phyloP scores from a whole-genome alignment of 768 basidiomycete genomes.

The Lactarius hatsudake region DNA sequence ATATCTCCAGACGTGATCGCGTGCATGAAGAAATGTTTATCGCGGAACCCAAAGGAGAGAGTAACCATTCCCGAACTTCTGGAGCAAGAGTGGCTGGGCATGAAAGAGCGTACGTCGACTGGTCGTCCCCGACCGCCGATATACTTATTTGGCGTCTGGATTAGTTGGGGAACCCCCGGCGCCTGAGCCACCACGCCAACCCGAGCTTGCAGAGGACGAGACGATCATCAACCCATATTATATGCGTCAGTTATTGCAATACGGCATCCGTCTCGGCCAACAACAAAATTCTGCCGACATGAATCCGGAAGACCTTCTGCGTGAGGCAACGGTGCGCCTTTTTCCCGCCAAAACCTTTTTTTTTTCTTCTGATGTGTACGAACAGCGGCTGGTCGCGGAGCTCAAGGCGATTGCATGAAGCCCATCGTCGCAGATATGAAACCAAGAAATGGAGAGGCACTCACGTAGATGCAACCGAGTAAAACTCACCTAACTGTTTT shows the following conservation, averaged over 20 bases:
- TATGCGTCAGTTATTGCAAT: conserved; percentile 70
- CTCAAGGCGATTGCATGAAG: conserved; percentile 24
- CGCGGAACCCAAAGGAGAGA: conserved; percentile 75
- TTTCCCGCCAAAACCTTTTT: neutral
- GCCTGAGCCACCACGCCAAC: conserved; percentile 35
- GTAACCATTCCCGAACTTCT: conserved; percentile 86
- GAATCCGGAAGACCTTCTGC: conserved; percentile 37
- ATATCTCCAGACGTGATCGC: conserved; percentile 75
- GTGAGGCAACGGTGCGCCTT: conserved; percentile 34
- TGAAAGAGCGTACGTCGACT: conserved; percentile 51
- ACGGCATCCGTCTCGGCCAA: conserved; percentile 65
- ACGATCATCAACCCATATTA: conserved; percentile 76
- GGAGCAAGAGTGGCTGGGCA: conserved; percentile 73
- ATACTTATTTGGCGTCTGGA: conserved; percentile 7
- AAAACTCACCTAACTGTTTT: conserved; percentile 19
- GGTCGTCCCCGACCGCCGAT: neutral
- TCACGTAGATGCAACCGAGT: neutral
- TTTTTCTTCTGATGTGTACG: neutral
- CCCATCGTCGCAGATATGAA: neutral
- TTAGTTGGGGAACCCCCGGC: conserved; percentile 33
- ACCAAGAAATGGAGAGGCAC: neutral
- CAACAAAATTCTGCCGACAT: conserved; percentile 25
- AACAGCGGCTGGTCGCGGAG: conserved; percentile 26
- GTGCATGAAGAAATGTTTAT: conserved; percentile 79
- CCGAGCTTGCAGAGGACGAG: conserved; percentile 48